Base-by-base conservation (phyloP, 768 basidiomycete genomes). In the Naematelia aurantialba region DNA sequence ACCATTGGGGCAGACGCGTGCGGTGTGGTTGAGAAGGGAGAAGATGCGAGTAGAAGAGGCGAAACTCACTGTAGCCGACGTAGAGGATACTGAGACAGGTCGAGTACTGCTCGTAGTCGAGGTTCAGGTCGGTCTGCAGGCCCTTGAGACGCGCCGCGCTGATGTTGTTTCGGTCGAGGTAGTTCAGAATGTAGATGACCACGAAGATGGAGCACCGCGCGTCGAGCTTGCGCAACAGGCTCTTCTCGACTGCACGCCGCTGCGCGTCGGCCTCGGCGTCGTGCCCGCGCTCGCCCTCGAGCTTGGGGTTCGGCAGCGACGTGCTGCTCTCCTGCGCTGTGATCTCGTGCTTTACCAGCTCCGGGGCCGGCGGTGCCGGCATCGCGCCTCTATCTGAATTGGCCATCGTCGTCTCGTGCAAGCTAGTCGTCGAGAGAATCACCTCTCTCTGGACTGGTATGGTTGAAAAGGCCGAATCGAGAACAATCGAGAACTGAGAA, bases 151-250 rank as follows among this genome's bases (percentile, higher is more conserved):
- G 63, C 11, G 74, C 74, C 12, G 70, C 66, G 10, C 59, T 55
- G 53, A 72, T 70, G 59, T 76, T 76, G 69, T 76, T 76, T 50
- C 74, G 55, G 55, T 76, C 74, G 24, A 69, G 62, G 48, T 70
- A 68, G 58, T 73, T 74, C 64, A 76, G 60, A 45, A 76, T 75
- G 64, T 73, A 73, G 51, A 69, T 65, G 27, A 70, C 19, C 24
- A 69, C 66, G 50, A 69, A 70, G 21, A 70, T 25, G 10, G 68
- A 66, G 49, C 68, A 73, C 52, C 71, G 58, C 4, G 68, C 22
- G 50, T 78, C 77, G 27, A 79, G 61, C 68, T 78, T 78, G 8
- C 71, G 27, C 34, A 72, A 53, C 50, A 78, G 65, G 22, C 64
- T 63, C 56, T 69, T 70, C 59, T 78, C 77, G 13, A 72, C 57